These are phyloP conservation scores for Zygoascus hellenicus DNA, from an alignment of 1,139 yeast genomes.

Conservation along the genomic window DNA sequence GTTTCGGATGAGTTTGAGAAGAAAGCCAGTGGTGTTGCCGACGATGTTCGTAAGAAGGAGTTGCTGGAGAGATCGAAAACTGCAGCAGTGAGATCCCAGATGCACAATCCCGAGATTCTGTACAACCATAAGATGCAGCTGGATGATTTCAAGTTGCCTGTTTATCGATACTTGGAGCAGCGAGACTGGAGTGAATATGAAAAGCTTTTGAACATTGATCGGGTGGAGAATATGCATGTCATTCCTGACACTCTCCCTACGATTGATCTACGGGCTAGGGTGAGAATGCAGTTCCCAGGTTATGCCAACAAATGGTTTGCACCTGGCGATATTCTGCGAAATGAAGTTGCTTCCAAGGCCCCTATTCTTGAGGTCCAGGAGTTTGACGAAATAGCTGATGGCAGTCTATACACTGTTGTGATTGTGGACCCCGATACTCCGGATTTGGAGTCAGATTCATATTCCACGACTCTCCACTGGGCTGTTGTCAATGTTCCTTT, in stretches of 20 bases:
- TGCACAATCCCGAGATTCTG: conserved; percentile 74
- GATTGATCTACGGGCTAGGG: conserved; percentile 73
- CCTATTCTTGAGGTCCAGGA: conserved; percentile 75
- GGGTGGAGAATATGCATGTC: conserved; percentile 76
- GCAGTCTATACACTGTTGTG: conserved; percentile 61
- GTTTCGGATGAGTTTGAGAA: conserved; percentile 28
- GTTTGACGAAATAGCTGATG: conserved; percentile 48
- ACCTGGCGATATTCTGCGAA: conserved; percentile 73
- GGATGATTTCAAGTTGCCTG: conserved; percentile 64
- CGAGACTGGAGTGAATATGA: conserved; percentile 68
- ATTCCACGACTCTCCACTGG: conserved; percentile 68
- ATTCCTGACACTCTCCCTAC: conserved; percentile 95
- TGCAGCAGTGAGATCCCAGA: conserved; percentile 51
- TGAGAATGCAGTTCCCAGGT: conserved; percentile 65
- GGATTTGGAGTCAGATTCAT: conserved; percentile 62
- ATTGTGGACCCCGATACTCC: conserved; percentile 93
- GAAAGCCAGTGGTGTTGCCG: conserved; percentile 13
- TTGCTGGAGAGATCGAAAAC: conserved; percentile 12
- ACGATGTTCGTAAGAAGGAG: conserved; percentile 17
- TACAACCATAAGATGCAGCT: conserved; percentile 49
- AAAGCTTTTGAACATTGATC: conserved; percentile 73
- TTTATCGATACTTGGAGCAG: conserved; percentile 63
- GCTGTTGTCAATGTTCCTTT: conserved; percentile 68
- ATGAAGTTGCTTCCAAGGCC: conserved; percentile 63
- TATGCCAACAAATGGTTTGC: conserved; percentile 64